Percentiles rank a stretch among this genome's conserved stretches.
Conservation (phyloP, 139 green algal genomes). For the Axilococcus clingmanii region DNA sequence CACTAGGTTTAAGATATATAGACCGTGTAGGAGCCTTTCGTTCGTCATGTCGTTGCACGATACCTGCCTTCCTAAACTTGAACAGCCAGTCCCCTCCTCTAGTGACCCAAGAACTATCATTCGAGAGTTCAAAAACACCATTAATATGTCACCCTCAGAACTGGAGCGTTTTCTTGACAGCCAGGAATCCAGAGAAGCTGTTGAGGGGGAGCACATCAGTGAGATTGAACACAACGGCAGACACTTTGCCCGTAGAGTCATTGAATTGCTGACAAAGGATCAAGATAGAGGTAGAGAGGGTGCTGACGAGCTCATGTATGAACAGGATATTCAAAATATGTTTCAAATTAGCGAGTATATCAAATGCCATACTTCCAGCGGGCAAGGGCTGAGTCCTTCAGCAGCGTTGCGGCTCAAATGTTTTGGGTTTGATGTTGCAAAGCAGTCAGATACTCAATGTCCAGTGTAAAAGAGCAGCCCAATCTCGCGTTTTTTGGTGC, state of each 20-base stretch:
- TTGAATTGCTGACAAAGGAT: neutral
- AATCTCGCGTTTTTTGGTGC: no score
- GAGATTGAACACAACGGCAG: neutral
- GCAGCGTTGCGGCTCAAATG: no score
- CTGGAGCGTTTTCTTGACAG: neutral
- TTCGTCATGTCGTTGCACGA: no score
- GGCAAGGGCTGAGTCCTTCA: no score
- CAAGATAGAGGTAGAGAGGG: neutral
- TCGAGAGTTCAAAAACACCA: neutral
- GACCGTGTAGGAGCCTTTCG: no score
- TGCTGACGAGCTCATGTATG: neutral
- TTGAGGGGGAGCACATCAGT: neutral
- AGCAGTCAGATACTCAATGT: no score
- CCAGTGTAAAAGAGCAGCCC: no score
- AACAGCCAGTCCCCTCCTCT: no score
- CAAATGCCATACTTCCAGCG: neutral
- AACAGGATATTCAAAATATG: conserved; percentile 1
- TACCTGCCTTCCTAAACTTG: no score
- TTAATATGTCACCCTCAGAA: neutral
- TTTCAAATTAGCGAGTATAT: neutral
- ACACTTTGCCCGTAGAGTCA: neutral
- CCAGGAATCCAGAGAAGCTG: neutral
- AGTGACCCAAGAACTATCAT: neutral
- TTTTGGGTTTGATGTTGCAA: no score
- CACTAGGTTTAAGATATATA: no score